phyloP scores from a whole-genome alignment of 371 early-diverging fungal genomes.

The Apophysomyces trapeziformis region DNA sequence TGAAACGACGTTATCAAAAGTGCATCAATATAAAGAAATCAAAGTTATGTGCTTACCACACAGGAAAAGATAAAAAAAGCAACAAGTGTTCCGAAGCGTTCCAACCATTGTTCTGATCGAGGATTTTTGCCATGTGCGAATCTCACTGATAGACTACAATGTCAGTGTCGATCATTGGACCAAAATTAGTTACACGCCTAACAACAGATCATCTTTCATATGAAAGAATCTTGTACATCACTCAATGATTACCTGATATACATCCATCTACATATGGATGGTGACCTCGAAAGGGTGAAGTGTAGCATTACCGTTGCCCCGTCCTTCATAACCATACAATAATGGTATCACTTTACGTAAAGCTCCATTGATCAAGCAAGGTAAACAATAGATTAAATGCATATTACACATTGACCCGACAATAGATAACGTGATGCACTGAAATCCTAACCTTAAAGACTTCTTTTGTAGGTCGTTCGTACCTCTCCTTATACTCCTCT shows the following conservation, averaged over 20 bases:
- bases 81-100: too few relatives aligned
- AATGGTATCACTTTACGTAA: neutral
- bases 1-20: too few relatives aligned
- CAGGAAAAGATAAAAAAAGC: too few relatives aligned
- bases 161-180: neutral
- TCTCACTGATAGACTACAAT: neutral
- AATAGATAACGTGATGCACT: neutral
- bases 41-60: too few relatives aligned
- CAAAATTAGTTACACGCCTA: neutral
- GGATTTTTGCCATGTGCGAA: neutral
- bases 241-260: too few relatives aligned
- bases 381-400: neutral
- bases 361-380: neutral
- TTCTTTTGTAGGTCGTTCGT: neutral
- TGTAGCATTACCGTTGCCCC: neutral
- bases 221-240: neutral
- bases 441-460: neutral
- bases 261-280: too few relatives aligned
- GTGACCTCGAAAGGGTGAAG: too few relatives aligned
- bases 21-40: too few relatives aligned
- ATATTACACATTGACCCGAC: neutral
- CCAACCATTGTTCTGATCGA: neutral
- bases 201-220: neutral
- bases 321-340: neutral
- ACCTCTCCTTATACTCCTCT: neutral